phyloP scores from a whole-genome alignment of 805 yeast genomes.

The Metschnikowia anglica region DNA sequence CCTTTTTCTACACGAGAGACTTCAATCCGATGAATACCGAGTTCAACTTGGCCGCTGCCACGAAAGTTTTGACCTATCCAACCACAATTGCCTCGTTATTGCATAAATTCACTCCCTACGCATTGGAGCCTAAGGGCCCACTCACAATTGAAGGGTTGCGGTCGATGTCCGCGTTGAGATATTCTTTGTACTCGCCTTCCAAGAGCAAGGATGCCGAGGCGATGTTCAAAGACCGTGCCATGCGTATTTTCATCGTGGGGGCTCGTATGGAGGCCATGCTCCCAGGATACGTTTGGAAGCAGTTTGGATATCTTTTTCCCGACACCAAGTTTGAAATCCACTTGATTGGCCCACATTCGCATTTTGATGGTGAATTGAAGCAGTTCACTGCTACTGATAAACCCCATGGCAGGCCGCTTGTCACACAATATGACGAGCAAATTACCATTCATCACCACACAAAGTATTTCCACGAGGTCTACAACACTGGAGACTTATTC shows the following conservation, averaged over 20 bases:
- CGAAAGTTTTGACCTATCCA: constrained; percentile 93
- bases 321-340: constrained; percentile 79
- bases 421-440: constrained; percentile 70
- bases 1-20: constrained; percentile 87
- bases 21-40: constrained; percentile 96
- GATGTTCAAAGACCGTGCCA: constrained; percentile 76
- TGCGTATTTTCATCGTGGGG: constrained; percentile 86
- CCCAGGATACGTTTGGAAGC: constrained; percentile 96
- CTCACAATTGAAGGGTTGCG: constrained; percentile 89
- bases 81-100: constrained; percentile 80
- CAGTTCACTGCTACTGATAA: constrained; percentile 55
- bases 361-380: constrained; percentile 67
- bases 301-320: constrained; percentile 82
- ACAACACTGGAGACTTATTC: constrained; percentile 90
- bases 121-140: constrained; percentile 79
- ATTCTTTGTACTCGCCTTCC: constrained; percentile 74
- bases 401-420: constrained; percentile 58
- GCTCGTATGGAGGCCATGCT: constrained; percentile 91
- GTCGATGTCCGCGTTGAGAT: constrained; percentile 87
- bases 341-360: constrained; percentile 91
- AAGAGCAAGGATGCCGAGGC: constrained; percentile 48
- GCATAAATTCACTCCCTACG: constrained; percentile 84
- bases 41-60: constrained; percentile 91
- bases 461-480: constrained; percentile 85
- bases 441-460: constrained; percentile 81